phyloP scores from a whole-genome alignment of 2,329 filamentous ascomycete species.

The Venturia asperata region DNA sequence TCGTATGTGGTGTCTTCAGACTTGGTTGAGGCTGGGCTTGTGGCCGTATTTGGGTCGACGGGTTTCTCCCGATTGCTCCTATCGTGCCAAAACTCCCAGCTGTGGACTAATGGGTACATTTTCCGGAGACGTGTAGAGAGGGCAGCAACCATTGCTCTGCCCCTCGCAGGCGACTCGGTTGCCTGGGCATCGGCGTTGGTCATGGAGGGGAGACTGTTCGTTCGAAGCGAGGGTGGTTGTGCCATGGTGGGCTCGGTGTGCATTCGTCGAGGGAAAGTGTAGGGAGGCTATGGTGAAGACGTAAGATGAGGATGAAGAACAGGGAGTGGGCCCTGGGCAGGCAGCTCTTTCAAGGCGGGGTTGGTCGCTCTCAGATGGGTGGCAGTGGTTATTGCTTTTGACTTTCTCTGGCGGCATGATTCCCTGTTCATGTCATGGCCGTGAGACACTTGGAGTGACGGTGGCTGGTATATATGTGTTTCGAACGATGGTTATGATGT shows the following conservation, averaged over 20 bases:
- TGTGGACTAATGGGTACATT: slow-evolving; percentile 44
- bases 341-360: neutral
- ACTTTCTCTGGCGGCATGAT: neutral
- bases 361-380: neutral
- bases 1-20: slow-evolving; percentile 33
- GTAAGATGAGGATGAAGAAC: neutral
- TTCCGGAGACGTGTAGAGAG: slow-evolving; percentile 39
- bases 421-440: neutral
- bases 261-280: neutral
- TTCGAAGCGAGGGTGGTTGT: slow-evolving; percentile 21
- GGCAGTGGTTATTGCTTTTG: neutral
- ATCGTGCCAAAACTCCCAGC: slow-evolving; percentile 49
- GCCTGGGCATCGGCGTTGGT: slow-evolving; percentile 53
- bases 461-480: neutral
- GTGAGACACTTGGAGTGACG: neutral
- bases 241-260: slow-evolving; percentile 6
- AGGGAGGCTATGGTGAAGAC: neutral
- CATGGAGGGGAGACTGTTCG: slow-evolving; percentile 49
- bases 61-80: slow-evolving; percentile 32
- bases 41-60: slow-evolving; percentile 23
- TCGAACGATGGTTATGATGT: neutral
- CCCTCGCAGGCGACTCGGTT: slow-evolving; percentile 64
- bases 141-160: slow-evolving; percentile 60
- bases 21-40: slow-evolving; percentile 27
- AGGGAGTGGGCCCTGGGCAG: neutral